Percentiles rank a stretch among this genome's conserved stretches.
phyloP scores from a whole-genome alignment of 257 asterid species.

The Nicotiana tabacum region DNA sequence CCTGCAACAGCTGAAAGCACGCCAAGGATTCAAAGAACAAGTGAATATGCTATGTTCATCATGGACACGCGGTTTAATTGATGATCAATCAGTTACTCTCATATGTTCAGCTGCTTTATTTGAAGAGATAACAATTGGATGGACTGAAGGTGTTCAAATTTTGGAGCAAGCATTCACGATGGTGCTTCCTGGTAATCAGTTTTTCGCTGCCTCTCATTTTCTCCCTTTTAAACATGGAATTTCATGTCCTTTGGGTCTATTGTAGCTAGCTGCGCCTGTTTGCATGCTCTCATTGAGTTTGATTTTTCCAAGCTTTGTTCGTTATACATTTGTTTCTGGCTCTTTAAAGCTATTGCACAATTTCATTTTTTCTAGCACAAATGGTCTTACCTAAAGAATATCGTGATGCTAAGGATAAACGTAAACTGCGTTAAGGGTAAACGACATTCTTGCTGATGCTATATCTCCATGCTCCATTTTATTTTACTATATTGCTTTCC shows the following conservation, averaged over 20 bases:
- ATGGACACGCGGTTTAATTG: conserved; percentile 74
- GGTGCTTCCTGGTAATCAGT: conserved; percentile 86
- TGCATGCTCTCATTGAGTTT: not conserved
- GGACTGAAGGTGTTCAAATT: conserved; percentile 60
- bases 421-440: not conserved
- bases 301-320: not conserved
- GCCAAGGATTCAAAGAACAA: conserved; percentile 83
- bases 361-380: not conserved
- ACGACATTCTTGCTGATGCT: not conserved
- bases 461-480: not conserved
- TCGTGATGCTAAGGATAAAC: not conserved
- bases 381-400: not conserved
- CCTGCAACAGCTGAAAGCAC: conserved; percentile 78
- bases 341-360: not conserved
- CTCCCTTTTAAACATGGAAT: not conserved
- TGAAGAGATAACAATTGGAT: conserved; percentile 82
- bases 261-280: not conserved
- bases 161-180: conserved; percentile 70
- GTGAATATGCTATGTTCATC: conserved; percentile 46
- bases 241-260: not conserved
- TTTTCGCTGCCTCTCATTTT: not conserved
- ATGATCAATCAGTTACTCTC: conserved; percentile 74
- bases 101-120: conserved; percentile 78
- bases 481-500: not conserved
- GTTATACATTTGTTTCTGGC: not conserved